These are phyloP conservation scores for Agaricus subrufescens DNA, from an alignment of 768 basidiomycete species.

Conservation along the genomic window DNA sequence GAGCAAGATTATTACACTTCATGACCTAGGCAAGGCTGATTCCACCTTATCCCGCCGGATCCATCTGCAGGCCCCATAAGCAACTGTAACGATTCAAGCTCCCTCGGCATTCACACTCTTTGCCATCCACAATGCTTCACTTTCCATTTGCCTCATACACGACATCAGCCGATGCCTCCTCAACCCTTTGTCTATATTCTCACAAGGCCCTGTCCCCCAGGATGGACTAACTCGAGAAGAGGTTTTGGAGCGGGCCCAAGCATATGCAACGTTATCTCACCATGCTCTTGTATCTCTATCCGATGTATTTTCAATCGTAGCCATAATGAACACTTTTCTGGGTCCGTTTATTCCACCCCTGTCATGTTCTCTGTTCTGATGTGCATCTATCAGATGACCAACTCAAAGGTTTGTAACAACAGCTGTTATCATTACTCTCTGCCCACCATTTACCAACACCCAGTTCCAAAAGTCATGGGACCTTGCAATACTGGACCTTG, in stretches of 20 bases:
- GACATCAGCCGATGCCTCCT: conserved; percentile 44
- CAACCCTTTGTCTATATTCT: conserved; percentile 19
- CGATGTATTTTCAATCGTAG: conserved; percentile 43
- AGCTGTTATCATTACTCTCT: conserved; percentile 38
- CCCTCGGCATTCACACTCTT: conserved; percentile 25
- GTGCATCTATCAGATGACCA: conserved; percentile 29
- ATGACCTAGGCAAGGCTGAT: conserved; percentile 63
- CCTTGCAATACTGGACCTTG: conserved; percentile 46
- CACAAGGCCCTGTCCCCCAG: conserved; percentile 14
- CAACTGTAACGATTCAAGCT: conserved; percentile 14
- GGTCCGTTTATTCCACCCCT: conserved; percentile 30
- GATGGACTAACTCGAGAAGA: conserved; percentile 23
- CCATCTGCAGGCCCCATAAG: conserved; percentile 19
- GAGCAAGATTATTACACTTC: conserved; percentile 31
- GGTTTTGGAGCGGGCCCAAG: conserved; percentile 33
- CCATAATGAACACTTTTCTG: conserved; percentile 40
- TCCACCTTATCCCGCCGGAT: conserved; percentile 43
- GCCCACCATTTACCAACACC: conserved; percentile 28
- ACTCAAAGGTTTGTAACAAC: conserved; percentile 38
- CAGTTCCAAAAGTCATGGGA: conserved; percentile 40
- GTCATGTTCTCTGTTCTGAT: background rate
- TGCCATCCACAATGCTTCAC: conserved; percentile 20
- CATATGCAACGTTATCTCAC: conserved; percentile 44
- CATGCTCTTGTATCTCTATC: conserved; percentile 48
- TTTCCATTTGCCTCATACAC: conserved; percentile 35